Conservation (phyloP, 2,329 filamentous ascomycete genomes). For the Trichoderma sp. region DNA sequence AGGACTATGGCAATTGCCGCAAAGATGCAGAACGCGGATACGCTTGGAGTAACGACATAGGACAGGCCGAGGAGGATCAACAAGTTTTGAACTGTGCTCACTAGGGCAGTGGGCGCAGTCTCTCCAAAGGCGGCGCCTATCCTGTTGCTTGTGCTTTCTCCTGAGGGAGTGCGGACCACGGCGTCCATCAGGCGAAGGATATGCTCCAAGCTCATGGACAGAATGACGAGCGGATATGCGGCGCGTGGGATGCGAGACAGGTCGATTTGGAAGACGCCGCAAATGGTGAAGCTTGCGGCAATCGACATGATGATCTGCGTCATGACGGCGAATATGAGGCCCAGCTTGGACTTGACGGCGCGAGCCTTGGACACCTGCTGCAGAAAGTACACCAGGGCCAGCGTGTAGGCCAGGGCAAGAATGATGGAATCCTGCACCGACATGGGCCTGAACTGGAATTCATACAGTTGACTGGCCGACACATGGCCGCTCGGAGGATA, state of each 20-base stretch:
- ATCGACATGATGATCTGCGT: conserved; percentile 69
- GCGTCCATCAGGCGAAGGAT: conserved; percentile 76
- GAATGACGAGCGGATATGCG: conserved; percentile 72
- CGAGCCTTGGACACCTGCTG: conserved; percentile 65
- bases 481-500: conserved; percentile 59
- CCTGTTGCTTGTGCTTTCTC: conserved; percentile 64
- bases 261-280: conserved; percentile 71
- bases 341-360: conserved; percentile 72
- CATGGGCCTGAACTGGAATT: conserved; percentile 75
- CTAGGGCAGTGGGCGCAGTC: conserved; percentile 66
- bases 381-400: conserved; percentile 63
- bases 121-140: conserved; percentile 73
- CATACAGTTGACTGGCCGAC: conserved; percentile 61
- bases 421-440: conserved; percentile 62
- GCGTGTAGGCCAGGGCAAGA: conserved; percentile 61
- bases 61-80: conserved; percentile 64
- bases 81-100: conserved; percentile 66
- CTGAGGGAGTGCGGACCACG: conserved; percentile 67
- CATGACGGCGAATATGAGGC: conserved; percentile 67
- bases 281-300: conserved; percentile 75
- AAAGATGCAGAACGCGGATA: conserved; percentile 73
- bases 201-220: conserved; percentile 74
- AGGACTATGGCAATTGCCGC: conserved; percentile 71
- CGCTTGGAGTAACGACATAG: conserved; percentile 63
- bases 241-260: conserved; percentile 70